Percentiles rank a stretch among this genome's conserved stretches.
These are phyloP conservation scores for Colletotrichum ledebouriae DNA, from an alignment of 2,329 filamentous ascomycete species.

Conservation along the genomic window DNA sequence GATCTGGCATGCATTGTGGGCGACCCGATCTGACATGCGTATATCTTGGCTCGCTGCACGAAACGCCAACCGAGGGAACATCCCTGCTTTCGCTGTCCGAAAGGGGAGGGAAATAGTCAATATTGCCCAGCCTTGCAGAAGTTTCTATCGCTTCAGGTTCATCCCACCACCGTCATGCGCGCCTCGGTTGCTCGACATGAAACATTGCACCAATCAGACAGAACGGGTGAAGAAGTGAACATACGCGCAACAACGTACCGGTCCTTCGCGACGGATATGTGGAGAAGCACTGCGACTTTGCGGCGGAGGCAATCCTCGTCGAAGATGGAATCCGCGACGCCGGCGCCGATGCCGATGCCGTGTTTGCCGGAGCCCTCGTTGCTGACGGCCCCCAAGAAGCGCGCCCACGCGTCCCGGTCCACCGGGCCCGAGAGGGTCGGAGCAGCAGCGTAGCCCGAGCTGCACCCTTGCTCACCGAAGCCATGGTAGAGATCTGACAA, in stretches of 20 bases:
- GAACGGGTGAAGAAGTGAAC: not conserved
- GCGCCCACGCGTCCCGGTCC: slow-evolving; percentile 37
- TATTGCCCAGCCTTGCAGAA: slow-evolving; percentile 22
- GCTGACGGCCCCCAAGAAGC: slow-evolving; percentile 31
- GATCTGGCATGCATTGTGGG: not conserved
- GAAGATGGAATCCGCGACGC: slow-evolving; percentile 1
- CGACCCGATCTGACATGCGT: slow-evolving; percentile 9
- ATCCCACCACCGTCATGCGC: slow-evolving; percentile 11
- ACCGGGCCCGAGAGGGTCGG: slow-evolving; percentile 37
- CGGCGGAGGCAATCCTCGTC: not conserved
- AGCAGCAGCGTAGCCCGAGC: slow-evolving; percentile 30
- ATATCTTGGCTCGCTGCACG: slow-evolving; percentile 34
- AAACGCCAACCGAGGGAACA: slow-evolving; percentile 4
- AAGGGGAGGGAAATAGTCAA: not conserved
- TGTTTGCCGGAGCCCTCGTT: slow-evolving; percentile 13
- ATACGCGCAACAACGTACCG: slow-evolving; percentile 38
- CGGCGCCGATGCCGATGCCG: slow-evolving; percentile 27
- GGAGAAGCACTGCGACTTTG: slow-evolving; percentile 28
- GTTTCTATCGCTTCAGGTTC: not conserved
- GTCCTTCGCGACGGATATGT: slow-evolving; percentile 35
- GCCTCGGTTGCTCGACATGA: not conserved
- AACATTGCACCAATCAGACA: not conserved
- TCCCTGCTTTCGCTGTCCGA: slow-evolving; percentile 15
- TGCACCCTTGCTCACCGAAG: slow-evolving; percentile 40
- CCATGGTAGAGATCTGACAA: slow-evolving; percentile 26